Evolutionary conservation across 176 grass and related monocot species (phyloP), one percentile per base, ranked within the genome.

Genomic region (Hordeum marinum): DNA sequence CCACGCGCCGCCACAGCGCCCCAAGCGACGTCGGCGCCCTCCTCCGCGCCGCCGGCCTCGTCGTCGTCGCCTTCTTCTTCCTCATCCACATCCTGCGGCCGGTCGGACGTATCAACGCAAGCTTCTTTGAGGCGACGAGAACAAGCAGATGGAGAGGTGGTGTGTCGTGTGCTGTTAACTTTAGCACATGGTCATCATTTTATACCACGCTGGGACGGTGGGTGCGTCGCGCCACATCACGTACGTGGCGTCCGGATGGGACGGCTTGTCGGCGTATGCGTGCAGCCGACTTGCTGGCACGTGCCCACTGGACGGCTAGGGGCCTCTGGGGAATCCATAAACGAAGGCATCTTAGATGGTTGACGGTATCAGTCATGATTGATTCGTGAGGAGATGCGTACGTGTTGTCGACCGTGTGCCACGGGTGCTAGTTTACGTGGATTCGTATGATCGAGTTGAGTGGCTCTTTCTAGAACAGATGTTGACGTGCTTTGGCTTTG

Each of bases 1-100:
- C 79, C 3, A 87, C 9, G 48, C 72, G 86, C 36, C 86, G 73
- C 86, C 80, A 84, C 32, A 88, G 75, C 55, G 17, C 74, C 3
- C 75, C 57, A 6, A 84, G 75, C 57, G 87, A 79, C 32, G 66
- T 24, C 69, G 67, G 57, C 23, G 15, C 63, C 77, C 60, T 63
- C 63, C 80, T 25, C 25, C 71, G 9, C n/a, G 42, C 15, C 31
- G 59, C 23, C 55, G 62, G 9, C 43, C 72, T 75, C 54, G 84
- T 10, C 32, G 77, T 6, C 3, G 0, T 17, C 73, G 6, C 40
- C 80, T 37, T 88, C 87, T 29, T 88, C 82, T 76, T 45, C 66
- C 80, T 54, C 69, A 72, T 45, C 86, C 86, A 83, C 81, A 84
- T 68, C 43, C 0, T 46, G 13, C 39, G 5, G 48, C 48, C 48